Percentiles rank a stretch among this genome's conserved stretches.
phyloP scores from a whole-genome alignment of 768 basidiomycete genomes.

The Boletus tomentosulus region DNA sequence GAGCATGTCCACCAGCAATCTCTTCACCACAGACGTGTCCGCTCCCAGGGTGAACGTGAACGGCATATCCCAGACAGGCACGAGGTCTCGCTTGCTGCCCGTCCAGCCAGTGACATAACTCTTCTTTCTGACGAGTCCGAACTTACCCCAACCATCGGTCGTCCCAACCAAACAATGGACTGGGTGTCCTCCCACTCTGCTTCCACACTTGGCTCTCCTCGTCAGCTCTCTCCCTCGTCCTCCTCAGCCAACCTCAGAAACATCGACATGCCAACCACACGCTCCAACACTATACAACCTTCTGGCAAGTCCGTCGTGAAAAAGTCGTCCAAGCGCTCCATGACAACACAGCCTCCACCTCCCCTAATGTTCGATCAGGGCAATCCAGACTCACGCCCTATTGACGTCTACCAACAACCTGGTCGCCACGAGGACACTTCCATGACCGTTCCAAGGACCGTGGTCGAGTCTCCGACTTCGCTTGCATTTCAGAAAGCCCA shows the following conservation, averaged over 20 bases:
- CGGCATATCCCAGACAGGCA: slow-evolving; percentile 28
- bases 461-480: slow-evolving; percentile 25
- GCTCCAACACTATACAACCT: neutral
- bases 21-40: slow-evolving; percentile 25
- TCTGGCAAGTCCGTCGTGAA: slow-evolving; percentile 6
- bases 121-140: slow-evolving; percentile 22
- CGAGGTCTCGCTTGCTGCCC: slow-evolving; percentile 32
- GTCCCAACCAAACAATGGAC: slow-evolving; percentile 9
- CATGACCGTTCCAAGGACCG: neutral
- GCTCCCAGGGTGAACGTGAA: slow-evolving; percentile 28
- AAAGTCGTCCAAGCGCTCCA: slow-evolving; percentile 21
- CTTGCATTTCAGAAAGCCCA: slow-evolving; percentile 4
- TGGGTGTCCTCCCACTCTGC: slow-evolving; percentile 10
- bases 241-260: slow-evolving; percentile 30
- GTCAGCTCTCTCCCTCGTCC: slow-evolving; percentile 29
- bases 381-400: slow-evolving; percentile 5
- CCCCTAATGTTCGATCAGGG: slow-evolving; percentile 24
- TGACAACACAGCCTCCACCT: slow-evolving; percentile 25
- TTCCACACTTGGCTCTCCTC: slow-evolving; percentile 12
- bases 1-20: slow-evolving; percentile 17
- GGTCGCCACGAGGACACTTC: slow-evolving; percentile 20
- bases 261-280: slow-evolving; percentile 19
- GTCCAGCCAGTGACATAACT: slow-evolving; percentile 22
- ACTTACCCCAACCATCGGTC: slow-evolving; percentile 25
- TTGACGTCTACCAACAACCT: slow-evolving; percentile 13